These are phyloP conservation scores for Phialocephala subalpina DNA, from an alignment of 2,329 filamentous ascomycete species.

Conservation along the genomic window DNA sequence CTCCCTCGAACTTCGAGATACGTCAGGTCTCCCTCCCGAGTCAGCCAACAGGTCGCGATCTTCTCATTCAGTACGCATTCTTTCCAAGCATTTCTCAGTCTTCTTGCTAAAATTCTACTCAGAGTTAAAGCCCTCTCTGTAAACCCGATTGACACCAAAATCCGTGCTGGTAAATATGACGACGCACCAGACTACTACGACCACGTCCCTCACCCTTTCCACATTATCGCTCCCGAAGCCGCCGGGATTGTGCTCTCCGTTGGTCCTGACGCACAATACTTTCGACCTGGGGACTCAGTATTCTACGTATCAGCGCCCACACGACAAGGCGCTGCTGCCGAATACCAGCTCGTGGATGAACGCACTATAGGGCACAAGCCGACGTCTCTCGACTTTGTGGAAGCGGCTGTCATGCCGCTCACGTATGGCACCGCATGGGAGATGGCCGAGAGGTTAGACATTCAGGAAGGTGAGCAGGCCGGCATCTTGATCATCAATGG, in stretches of 20 bases:
- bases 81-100: not conserved
- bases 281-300: constrained; percentile 52
- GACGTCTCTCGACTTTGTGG: constrained; percentile 47
- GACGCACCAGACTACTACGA: constrained; percentile 50
- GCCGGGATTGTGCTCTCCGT: constrained; percentile 49
- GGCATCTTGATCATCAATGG: constrained; percentile 55
- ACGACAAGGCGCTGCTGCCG: constrained; percentile 51
- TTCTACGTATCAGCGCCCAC: constrained; percentile 51
- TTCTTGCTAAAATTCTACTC: constrained; percentile 2
- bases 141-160: constrained; percentile 51
- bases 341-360: constrained; percentile 52
- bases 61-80: constrained; percentile 44
- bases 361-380: constrained; percentile 50
- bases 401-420: constrained; percentile 53
- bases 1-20: too few relatives aligned
- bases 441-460: constrained; percentile 52
- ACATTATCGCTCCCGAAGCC: constrained; percentile 54
- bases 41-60: constrained; percentile 43
- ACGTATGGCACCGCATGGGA: constrained; percentile 54
- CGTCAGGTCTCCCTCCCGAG: constrained; percentile 15
- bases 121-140: constrained; percentile 48
- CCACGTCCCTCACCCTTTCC: constrained; percentile 37
- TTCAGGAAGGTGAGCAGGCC: constrained; percentile 35
- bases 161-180: constrained; percentile 46
- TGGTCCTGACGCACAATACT: constrained; percentile 44